A percentile compares a stretch with the other conserved stretches of the same genome.
phyloP scores from a whole-genome alignment of 163 green algal species.

The Dunaliella salina region DNA sequence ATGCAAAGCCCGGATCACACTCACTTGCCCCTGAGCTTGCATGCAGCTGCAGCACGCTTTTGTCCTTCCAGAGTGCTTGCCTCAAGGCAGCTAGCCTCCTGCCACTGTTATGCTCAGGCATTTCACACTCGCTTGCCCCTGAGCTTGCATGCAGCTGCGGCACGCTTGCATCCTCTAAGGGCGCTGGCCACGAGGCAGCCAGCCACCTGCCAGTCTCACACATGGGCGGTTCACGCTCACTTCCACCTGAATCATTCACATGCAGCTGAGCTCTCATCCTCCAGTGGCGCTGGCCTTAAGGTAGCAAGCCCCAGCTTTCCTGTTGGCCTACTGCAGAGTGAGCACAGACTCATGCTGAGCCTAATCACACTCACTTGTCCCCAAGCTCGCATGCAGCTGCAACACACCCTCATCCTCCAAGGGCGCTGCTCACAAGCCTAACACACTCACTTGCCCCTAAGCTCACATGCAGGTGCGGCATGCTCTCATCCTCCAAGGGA shows the following conservation, averaged over 20 bases:
- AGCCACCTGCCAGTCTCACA: background rate
- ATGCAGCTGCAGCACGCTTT: background rate
- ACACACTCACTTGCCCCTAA: background rate
- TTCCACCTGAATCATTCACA: too few species aligned
- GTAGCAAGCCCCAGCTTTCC: too few species aligned
- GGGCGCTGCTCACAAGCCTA: too few species aligned
- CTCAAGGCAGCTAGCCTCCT: background rate
- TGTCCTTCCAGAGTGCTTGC: background rate
- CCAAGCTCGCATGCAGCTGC: too few species aligned
- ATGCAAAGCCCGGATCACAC: too few species aligned
- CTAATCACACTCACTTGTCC: too few species aligned
- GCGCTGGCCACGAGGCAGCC: slow-evolving; percentile 1
- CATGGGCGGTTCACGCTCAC: too few species aligned
- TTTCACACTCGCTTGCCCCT: background rate
- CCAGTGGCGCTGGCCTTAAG: too few species aligned
- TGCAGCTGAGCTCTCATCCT: too few species aligned
- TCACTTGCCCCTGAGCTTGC: background rate
- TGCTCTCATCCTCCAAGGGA: background rate
- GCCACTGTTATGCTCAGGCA: background rate
- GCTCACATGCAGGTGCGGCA: background rate
- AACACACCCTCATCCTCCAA: too few species aligned
- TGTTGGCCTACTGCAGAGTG: too few species aligned
- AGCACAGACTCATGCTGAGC: too few species aligned
- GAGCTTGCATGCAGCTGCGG: background rate
- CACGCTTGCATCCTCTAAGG: background rate